Evolutionary conservation across 2,329 filamentous ascomycete species (phyloP).

Genomic region (Pleoardoris graminearum): DNA sequence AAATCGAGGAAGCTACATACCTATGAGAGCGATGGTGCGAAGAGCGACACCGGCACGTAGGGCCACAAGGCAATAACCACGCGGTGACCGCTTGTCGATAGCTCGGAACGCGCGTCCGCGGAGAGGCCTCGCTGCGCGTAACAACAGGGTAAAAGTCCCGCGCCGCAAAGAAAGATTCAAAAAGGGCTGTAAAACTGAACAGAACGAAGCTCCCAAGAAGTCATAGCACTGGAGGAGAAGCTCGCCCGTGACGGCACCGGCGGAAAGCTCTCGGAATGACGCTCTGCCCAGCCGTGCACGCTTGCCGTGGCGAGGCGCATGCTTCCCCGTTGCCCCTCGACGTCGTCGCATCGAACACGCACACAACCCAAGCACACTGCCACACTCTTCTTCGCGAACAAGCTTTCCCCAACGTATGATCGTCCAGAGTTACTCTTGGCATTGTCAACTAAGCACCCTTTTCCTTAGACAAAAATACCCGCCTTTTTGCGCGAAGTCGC

Average conservation of each 20-base stretch:
- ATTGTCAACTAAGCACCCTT: background rate
- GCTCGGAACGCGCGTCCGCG: background rate
- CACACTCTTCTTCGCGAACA: background rate
- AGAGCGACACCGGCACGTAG: background rate
- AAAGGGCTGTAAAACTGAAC: background rate
- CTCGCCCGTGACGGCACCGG: background rate
- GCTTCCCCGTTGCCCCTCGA: background rate
- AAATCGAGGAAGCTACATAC: background rate
- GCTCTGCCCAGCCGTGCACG: background rate
- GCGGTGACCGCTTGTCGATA: background rate
- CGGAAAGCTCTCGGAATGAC: background rate
- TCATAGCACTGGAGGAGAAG: background rate
- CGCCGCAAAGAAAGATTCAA: background rate
- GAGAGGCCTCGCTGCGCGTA: background rate
- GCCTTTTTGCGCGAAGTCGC: background rate
- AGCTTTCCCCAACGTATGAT: background rate
- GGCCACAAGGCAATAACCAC: background rate
- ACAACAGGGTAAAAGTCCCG: background rate
- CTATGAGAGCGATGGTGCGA: background rate
- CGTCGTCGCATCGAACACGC: background rate
- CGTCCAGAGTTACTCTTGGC: no score
- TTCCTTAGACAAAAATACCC: background rate
- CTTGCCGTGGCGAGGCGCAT: background rate
- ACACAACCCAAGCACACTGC: background rate
- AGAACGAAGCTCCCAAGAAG: background rate